phyloP scores from a whole-genome alignment of 768 basidiomycete species.

The Naganishia vaughanmartiniae region DNA sequence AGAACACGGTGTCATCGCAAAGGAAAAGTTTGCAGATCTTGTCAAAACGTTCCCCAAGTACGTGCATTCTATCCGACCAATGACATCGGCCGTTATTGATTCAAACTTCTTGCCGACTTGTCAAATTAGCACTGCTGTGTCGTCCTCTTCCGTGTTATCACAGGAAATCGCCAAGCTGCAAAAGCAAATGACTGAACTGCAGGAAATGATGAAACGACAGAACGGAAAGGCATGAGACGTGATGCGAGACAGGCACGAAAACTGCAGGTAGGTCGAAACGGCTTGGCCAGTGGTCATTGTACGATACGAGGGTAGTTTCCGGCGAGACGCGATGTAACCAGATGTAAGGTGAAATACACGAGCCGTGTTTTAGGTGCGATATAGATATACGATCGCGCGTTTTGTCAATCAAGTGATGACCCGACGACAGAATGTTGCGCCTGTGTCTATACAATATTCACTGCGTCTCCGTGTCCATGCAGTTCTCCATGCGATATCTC shows the following conservation, averaged over 20 bases:
- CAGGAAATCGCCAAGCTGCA: conserved; percentile 40
- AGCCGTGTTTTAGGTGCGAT: neutral
- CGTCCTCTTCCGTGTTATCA: conserved; percentile 42
- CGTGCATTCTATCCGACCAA: conserved; percentile 22
- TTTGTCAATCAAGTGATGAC: neutral
- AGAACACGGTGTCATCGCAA: conserved; percentile 65
- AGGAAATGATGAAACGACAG: conserved; percentile 35
- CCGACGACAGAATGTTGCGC: neutral
- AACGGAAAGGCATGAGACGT: conserved; percentile 8
- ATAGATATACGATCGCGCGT: neutral
- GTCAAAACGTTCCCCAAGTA: conserved; percentile 48
- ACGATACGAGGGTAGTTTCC: neutral
- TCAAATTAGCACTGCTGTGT: conserved; percentile 43
- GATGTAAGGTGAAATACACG: neutral
- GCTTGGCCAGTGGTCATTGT: neutral
- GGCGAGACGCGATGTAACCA: neutral
- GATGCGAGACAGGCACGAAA: neutral
- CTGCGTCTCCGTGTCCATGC: neutral
- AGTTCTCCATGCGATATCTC: neutral
- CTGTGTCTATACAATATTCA: neutral
- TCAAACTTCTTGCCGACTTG: neutral
- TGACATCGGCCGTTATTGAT: neutral
- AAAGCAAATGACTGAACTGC: conserved; percentile 42
- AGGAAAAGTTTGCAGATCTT: conserved; percentile 39
- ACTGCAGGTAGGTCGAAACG: neutral